Conservation (phyloP, 495 filamentous ascomycete species). For the Talaromyces borbonicus region DNA sequence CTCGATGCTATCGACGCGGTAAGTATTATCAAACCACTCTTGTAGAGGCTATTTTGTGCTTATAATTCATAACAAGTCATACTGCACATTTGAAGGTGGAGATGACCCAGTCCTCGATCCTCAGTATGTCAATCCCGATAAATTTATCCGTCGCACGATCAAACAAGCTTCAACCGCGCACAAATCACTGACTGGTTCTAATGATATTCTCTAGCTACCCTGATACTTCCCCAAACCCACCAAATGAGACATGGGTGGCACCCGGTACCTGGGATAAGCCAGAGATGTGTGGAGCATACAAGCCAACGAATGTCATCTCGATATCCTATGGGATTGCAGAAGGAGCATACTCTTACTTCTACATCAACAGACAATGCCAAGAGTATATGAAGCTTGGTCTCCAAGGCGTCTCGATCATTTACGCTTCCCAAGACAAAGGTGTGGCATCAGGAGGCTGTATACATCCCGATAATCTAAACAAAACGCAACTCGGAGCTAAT, state of each 20-base stretch:
- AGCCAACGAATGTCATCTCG: slow-evolving; percentile 37
- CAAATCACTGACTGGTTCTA: background rate
- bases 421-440: slow-evolving; percentile 31
- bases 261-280: background rate
- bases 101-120: slow-evolving; percentile 32
- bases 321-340: slow-evolving; percentile 35
- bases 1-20: slow-evolving; percentile 39
- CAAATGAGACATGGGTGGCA: background rate
- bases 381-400: slow-evolving; percentile 39
- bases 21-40: background rate
- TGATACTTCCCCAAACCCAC: background rate
- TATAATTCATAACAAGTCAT: slow-evolving; percentile 15
- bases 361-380: slow-evolving; percentile 28
- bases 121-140: slow-evolving; percentile 9
- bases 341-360: slow-evolving; percentile 22
- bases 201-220: background rate
- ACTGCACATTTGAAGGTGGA: slow-evolving; percentile 33
- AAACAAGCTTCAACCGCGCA: background rate
- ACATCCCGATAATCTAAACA: slow-evolving; percentile 1
- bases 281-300: slow-evolving; percentile 26
- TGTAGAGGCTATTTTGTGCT: background rate
- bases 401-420: slow-evolving; percentile 28
- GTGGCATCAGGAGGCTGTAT: background rate
- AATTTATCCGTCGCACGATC: background rate
- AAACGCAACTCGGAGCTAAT: background rate